Evolutionary conservation across 1,284 basidiomycete species (phyloP), one percentile per base, ranked within the genome.

Genomic region (Naganishia sp.): DNA sequence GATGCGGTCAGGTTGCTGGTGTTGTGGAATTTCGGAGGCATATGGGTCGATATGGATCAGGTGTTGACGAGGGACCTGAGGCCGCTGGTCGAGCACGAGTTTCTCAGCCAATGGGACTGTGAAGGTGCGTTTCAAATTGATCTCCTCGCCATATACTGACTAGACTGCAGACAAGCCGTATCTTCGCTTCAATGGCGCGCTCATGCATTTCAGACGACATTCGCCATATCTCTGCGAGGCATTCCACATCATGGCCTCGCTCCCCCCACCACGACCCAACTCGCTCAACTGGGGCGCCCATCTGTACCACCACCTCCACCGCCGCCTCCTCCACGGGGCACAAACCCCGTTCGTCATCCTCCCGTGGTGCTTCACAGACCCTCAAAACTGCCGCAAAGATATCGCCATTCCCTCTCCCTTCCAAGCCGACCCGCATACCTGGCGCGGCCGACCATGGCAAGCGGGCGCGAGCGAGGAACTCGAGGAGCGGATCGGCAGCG

Each of bases 1-100:
- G 94, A 95, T 77, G 83, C 94, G 46, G 83, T 95, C 32, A 82
- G 94, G 55, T 76, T 97, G 65, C 81, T 97, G 46, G 85, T 93
- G 47, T 80, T 95, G n/a, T 95, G 92, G 90, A 86, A 86, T 69
- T 87, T 86, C 73, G 93, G 93, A 6, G 94, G 94, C 2, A 84
- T 93, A 41, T 97, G 94, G 94, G 84, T 95, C 68, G 93, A 97
- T 76, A 95, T 96, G 91, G 94, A 96, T 79, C 89, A 89, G 71
- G 83, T 97, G 65, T 78, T 95, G 68, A 93, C 91, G 50, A 81
- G 93, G 60, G 89, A 92, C 78, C 80, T 96, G 25, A 82, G 87
- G 5, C 90, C 92, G 5, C 81, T 96, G 64, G 81, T 89, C 7
- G 93, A 95, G 77, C 89, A 90, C 73, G 94, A 97, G 77, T 97